These are phyloP conservation scores for Globisporangium emineosum DNA, from an alignment of 352 stramenopile species.

Conservation along the genomic window DNA sequence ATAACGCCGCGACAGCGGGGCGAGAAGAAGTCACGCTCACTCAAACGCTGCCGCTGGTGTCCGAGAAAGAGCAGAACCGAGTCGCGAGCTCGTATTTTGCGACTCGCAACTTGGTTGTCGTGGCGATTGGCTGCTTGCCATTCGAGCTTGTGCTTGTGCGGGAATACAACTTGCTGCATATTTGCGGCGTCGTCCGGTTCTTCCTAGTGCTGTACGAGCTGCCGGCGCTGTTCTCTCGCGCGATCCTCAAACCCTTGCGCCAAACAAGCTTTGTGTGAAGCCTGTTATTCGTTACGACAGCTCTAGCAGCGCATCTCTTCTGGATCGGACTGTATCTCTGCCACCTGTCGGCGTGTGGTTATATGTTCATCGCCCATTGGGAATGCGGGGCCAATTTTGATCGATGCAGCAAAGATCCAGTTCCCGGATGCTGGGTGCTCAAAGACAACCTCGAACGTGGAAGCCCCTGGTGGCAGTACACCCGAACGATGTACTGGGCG, in stretches of 20 bases:
- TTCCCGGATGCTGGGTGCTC: conserved; percentile 25
- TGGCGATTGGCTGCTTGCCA: not conserved
- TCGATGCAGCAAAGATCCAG: not conserved
- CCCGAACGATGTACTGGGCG: conserved; percentile 26
- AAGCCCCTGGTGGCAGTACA: conserved; percentile 18
- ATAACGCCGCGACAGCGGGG: not conserved
- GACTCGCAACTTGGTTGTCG: not conserved
- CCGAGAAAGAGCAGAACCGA: conserved; percentile 2
- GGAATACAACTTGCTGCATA: not conserved
- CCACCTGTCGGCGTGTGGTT: conserved; percentile 20
- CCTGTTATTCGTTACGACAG: not conserved
- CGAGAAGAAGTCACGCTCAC: not conserved
- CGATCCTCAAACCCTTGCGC: not conserved
- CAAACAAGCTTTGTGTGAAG: not conserved
- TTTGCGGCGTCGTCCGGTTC: not conserved
- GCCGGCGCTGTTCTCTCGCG: not conserved
- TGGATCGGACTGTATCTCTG: conserved; percentile 25
- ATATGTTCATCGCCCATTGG: conserved; percentile 26
- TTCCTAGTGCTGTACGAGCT: not conserved
- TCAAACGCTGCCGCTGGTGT: not conserved
- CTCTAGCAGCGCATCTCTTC: conserved; percentile 14
- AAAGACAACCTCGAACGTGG: conserved; percentile 22
- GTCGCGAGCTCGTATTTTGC: not conserved
- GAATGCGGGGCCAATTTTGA: conserved; percentile 20
- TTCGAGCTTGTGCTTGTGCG: not conserved